Evolutionary conservation across 208 protist genomes (phyloP), one percentile per base, ranked within the genome.

Genomic region (Acanthamoeba triangularis): DNA sequence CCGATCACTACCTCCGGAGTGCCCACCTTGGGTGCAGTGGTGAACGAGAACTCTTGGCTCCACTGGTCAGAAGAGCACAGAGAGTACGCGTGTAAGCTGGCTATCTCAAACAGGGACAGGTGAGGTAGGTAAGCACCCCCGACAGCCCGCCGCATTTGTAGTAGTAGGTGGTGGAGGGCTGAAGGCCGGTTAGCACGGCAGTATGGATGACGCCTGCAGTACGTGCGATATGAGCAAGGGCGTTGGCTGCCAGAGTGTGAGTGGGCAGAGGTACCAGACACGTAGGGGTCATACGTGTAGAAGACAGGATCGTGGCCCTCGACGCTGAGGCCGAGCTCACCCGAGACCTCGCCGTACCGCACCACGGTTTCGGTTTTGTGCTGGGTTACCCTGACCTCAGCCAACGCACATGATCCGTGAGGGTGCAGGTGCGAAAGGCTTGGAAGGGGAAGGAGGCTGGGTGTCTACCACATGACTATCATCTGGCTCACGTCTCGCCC

Each of bases 41-140:
- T 41, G 52, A 84, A 84, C 37, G 44, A 84, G 44, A 54, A 84
- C 74, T 84, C 74, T 56, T 54, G 4, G 41, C 74, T 84, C 74
- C 74, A 84, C 74, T 84, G 1, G 35, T 0, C 54, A 18, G 25
- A 0, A 33, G 5, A 80, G 8, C 72, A 47, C 33, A 47, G 13
- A 30, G 14, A 11, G n/a, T n/a, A n/a, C n/a, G n/a, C n/a, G n/a
- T n/a, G n/a, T n/a, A n/a, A n/a, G n/a, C n/a, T n/a, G n/a, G n/a
- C n/a, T n/a, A n/a, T n/a, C n/a, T n/a, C n/a, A n/a, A n/a, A 23
- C 7, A 0, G 28, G 7, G 44, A 44, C 0, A 8, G 23, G 0
- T 0, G 59, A 65, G 28, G 11, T 8, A 30, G 25, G 63, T 69
- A 30, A 30, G 11, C 7, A 84, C 41, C 10, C 72, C 72, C 8